Base-by-base conservation (phyloP, 306 rosid genomes). In the Medicago arabica region DNA sequence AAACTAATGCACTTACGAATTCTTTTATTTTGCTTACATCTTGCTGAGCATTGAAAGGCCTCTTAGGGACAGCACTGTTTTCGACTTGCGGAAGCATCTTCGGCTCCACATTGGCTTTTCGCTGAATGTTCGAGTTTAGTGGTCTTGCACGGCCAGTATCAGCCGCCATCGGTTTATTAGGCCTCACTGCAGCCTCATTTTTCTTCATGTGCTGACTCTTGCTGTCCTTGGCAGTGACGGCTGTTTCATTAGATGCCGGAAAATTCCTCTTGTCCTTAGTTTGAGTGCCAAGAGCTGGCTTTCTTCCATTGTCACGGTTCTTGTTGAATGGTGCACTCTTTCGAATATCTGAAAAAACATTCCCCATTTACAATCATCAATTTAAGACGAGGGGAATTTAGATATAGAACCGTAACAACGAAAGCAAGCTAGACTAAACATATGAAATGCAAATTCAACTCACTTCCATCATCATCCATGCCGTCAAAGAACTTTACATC, bases 391-490 rank as follows among this genome's bases (percentile, higher is more conserved):
- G 85, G 79, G 78, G 70, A 74, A 78, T 77, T 79, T 78, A 61
- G 78, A 78, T 74, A 67, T 17, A 76, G 87, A 89, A 87, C 78
- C 34, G 1, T 80, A 59, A 59, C 57, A 75, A 65, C 15, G 31
- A 74, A 83, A 76, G 70, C 78, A 58, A 82, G 78, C 50, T n/a
- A 74, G 59, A 75, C 77, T 57, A 87, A 78, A 77, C 84, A 84
- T 53, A 75, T 79, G 82, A 63, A 46, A 71, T 46, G 78, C 16
- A 50, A 83, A 78, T 71, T 81, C 72, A 83, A 93, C 98, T 93
- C 88, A 93, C 98, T 95, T 92, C 97, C 97, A 63, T 82, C 77
- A 61, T 95, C 99, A 67, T 95, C 99, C 91, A 95, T 90, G 88
- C 97, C 99, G 79, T 92, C 99, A 23, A 95, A 95, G 90, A 95